A percentile compares a stretch with the other conserved stretches of the same genome.
Evolutionary conservation across 176 grass and related monocot species (phyloP).

Genomic region (Luzula sylvatica): DNA sequence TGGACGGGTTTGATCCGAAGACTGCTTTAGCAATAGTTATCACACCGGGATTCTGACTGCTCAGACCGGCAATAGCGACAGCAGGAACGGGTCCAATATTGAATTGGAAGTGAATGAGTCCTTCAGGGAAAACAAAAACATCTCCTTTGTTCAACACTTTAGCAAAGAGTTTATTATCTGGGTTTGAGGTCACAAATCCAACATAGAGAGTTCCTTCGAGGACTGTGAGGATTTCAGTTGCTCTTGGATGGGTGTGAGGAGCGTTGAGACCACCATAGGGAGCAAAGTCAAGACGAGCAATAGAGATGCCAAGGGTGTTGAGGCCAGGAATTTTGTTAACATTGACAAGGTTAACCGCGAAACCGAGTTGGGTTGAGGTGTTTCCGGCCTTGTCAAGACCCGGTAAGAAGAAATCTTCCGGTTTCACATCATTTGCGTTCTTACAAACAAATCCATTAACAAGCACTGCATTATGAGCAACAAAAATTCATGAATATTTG

Average conservation of each 20-base stretch:
- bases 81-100: no score
- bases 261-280: no score
- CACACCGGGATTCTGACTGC: conserved; percentile 63
- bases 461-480: conserved; percentile 48
- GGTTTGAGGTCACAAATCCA: conserved; percentile 60
- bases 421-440: conserved; percentile 35
- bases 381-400: conserved; percentile 29
- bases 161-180: conserved; percentile 40
- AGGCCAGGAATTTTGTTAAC: no score
- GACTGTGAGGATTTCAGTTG: no score
- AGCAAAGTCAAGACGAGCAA: no score
- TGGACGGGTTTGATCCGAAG: no score
- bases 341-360: conserved; percentile 6
- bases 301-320: no score
- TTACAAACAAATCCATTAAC: conserved; percentile 75
- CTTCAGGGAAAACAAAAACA: conserved; percentile 47
- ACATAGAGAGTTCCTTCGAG: no score
- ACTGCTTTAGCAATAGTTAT: no score
- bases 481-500: no score
- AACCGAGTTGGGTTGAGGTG: conserved; percentile 37
- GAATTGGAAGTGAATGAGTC: conserved; percentile 71
- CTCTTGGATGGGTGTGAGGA: no score
- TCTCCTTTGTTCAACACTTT: conserved; percentile 32
- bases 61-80: no score
- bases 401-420: conserved; percentile 40